Evolutionary conservation across 164 flowering plant genomes (phyloP), one percentile per base, ranked within the genome.

Genomic region (Akebia trifoliata): DNA sequence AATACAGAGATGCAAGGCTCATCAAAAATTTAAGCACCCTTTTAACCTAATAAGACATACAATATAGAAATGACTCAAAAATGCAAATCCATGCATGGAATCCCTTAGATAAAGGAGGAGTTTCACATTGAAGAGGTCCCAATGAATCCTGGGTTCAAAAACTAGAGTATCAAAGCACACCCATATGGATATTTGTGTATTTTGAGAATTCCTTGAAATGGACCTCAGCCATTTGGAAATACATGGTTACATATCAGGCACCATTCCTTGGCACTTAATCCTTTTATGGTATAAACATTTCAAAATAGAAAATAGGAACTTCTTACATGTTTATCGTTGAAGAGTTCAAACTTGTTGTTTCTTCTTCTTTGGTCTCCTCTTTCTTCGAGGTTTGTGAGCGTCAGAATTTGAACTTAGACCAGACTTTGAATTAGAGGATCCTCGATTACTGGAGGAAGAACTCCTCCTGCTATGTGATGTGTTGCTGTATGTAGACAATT

Each of bases 301-400:
- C 32, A 25, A 28, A n/a, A 15, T 52, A 40, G 40, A 52, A 21
- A 6, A 5, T 11, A 52, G 20, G 47, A 55, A 12, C 9, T 25
- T n/a, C 22, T 25, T 14, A 39, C 36, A 39, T 56, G 60, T 32
- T 8, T 22, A n/a, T 20, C 24, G 42, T 21, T 8, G 14, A 8
- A 6, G 1, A 21, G 3, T 15, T 31, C 43, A 29, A 65, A 80
- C 90, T 83, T 81, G 72, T 52, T 85, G 84, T 49, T 77, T 87
- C 64, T 86, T 94, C 93, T 90, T 94, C 83, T 88, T 94, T 15
- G 93, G 96, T 67, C 99, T 82, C 66, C 99, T 83, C 74, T 90
- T 94, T 68, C 99, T 78, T 48, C 79, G 65, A 21, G 97, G 97
- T 65, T 94, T 90, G 43, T 77, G 90, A 32, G 96, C 97, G 74